A percentile compares a stretch with the other conserved stretches of the same genome.
Conservation (phyloP, 257 asterid species). For the Knoxia roxburghii region DNA sequence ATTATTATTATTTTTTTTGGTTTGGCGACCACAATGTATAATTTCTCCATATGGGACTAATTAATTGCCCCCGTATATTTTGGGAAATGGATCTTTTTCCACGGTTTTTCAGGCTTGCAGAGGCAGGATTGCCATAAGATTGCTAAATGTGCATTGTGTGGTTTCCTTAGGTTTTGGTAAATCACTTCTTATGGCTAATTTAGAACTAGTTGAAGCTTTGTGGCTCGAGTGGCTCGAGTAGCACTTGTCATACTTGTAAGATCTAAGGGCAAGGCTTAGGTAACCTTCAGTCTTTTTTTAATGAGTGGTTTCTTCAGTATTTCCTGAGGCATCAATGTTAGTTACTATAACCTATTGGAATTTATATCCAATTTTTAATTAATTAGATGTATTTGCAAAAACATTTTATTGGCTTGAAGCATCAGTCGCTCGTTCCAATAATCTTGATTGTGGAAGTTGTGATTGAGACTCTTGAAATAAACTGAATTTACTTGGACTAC, state of each 20-base stretch:
- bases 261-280: background rate
- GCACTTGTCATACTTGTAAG: background rate
- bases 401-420: too few relatives aligned
- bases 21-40: background rate
- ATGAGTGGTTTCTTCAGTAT: background rate
- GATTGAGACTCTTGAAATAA: too few relatives aligned
- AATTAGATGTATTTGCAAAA: too few relatives aligned
- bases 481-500: background rate
- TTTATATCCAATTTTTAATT: background rate
- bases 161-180: background rate
- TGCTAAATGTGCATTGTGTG: background rate
- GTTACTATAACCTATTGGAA: background rate
- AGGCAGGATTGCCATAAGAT: background rate
- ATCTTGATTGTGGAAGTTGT: too few relatives aligned
- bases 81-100: background rate
- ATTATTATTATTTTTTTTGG: background rate
- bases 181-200: background rate
- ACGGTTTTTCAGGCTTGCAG: background rate
- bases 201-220: background rate
- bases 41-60: conserved; percentile 7
- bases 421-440: too few relatives aligned
- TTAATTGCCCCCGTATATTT: too few relatives aligned
- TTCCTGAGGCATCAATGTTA: background rate
- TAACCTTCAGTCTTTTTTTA: background rate
- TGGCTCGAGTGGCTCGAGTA: background rate